These are phyloP conservation scores for Acacia crassicarpa DNA, from an alignment of 306 rosid species.

Conservation along the genomic window DNA sequence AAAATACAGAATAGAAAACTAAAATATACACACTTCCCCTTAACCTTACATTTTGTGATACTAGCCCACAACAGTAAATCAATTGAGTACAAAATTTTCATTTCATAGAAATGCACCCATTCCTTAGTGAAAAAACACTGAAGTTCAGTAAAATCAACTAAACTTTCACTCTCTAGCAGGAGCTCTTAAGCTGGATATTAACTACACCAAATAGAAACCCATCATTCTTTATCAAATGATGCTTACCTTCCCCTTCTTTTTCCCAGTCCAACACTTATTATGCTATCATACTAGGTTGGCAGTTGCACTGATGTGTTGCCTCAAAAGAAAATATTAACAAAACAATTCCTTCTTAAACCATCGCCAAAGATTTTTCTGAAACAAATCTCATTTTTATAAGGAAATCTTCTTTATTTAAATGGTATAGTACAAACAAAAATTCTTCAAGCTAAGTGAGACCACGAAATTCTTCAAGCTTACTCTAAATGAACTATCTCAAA, in stretches of 20 bases:
- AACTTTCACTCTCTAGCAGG: background rate
- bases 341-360: conserved; percentile 5
- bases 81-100: background rate
- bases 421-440: background rate
- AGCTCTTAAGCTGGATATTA: background rate
- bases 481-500: background rate
- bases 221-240: background rate
- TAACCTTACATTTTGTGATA: background rate
- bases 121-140: background rate
- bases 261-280: background rate
- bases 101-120: background rate
- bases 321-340: background rate
- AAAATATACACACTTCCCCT: background rate
- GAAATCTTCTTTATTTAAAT: background rate
- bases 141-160: background rate
- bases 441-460: background rate
- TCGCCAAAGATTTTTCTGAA: conserved; percentile 3
- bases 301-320: background rate
- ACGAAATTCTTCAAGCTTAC: conserved; percentile 8
- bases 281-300: background rate
- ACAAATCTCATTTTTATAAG: background rate
- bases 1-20: background rate
- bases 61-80: background rate
- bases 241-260: background rate
- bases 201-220: background rate